Conservation (phyloP, 768 basidiomycete species). For the Mrakia frigida region DNA sequence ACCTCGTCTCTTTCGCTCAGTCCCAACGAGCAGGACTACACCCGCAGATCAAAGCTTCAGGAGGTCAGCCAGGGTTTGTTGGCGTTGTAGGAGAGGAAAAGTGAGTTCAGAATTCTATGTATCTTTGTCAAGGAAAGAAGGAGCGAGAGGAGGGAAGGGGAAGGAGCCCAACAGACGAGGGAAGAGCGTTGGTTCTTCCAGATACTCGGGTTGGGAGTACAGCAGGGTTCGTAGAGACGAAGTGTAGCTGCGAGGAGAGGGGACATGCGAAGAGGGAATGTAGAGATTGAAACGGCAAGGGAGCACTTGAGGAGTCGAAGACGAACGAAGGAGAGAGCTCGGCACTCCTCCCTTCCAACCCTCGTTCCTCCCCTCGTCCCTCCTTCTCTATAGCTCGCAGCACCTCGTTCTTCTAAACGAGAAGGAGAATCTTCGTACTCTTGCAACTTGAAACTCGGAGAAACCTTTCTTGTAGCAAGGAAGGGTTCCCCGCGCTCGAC, state of each 20-base stretch:
- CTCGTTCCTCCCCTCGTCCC: too few relatives aligned
- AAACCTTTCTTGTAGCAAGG: background rate
- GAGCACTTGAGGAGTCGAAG: background rate
- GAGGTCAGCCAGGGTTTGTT: background rate
- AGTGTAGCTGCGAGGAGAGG: too few relatives aligned
- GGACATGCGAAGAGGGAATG: background rate
- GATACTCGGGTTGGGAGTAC: too few relatives aligned
- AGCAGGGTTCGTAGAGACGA: too few relatives aligned
- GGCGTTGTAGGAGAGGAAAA: slow-evolving; percentile 13
- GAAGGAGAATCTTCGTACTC: too few relatives aligned
- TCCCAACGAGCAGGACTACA: background rate
- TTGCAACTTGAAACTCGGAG: too few relatives aligned
- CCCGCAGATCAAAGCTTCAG: background rate
- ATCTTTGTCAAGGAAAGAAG: background rate
- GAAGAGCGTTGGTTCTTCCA: too few relatives aligned
- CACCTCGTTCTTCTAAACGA: too few relatives aligned
- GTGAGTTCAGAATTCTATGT: background rate
- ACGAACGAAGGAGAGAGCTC: too few relatives aligned
- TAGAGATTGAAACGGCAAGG: background rate
- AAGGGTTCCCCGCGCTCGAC: background rate
- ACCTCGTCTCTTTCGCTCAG: background rate
- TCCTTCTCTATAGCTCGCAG: too few relatives aligned
- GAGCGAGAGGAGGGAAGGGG: background rate
- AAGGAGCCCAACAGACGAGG: too few relatives aligned
- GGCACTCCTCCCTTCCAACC: too few relatives aligned